Base-by-base conservation (phyloP, 1,139 yeast species). In the Zygosaccharomyces pseudobailii region DNA sequence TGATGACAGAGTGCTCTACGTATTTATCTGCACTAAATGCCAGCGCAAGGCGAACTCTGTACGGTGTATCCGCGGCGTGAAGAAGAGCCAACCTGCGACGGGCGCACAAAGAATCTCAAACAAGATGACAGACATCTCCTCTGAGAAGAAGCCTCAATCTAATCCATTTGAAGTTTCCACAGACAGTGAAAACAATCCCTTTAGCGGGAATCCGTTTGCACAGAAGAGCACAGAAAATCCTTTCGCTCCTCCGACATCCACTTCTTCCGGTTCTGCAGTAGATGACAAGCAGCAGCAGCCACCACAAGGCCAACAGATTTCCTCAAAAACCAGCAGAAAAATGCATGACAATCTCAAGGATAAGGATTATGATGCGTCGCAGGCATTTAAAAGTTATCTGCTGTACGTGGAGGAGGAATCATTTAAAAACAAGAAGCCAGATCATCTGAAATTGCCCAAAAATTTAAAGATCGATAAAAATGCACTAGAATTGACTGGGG, bases 1-100 rank as follows among this genome's bases (percentile, higher is more conserved):
- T 42, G 87, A 89, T 62, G 97, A 89, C 58, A 75, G 98, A 48
- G 82, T 82, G 9, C 66, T 92, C 24, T 92, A 92, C 62, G 75
- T 90, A 0, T 85, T 90, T 66, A 81, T 81, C 2, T 92, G 98
- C 68, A 71, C 75, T 40, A 74, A 79, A 43, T 92, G 97, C 63
- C 76, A 84, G 39, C 74, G 85, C 52, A 76, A 79, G 55, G 73
- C 77, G 20, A 96, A 95, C 3, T 72, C 84, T 2, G 70, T 88
- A 3, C 78, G 84, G 57, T 88, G 87, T 28, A 71, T 89, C 42
- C 73, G 96, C 62, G 96, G 94, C 4, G 72, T 89, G 3, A 70
- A 73, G 50, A 81, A 82, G 56, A 86, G 82, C 59, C 68, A 60
- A 8, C 71, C 72, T 46, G 71, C 73, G 48, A 68, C 71, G 28